These are phyloP conservation scores for Ceratorhiza oryzae-sativae DNA, from an alignment of 1,284 basidiomycete genomes.

Conservation along the genomic window DNA sequence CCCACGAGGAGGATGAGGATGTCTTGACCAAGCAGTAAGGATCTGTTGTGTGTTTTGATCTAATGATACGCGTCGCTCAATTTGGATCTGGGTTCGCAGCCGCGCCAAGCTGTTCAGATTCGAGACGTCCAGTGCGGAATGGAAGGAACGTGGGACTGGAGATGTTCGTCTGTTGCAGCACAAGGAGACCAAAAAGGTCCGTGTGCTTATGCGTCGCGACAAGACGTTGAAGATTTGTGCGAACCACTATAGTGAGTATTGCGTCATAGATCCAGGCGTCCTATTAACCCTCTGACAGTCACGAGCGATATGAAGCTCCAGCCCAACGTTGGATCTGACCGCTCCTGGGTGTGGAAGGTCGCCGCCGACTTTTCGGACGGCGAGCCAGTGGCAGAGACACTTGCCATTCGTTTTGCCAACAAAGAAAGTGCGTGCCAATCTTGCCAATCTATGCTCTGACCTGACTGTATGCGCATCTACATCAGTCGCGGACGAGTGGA, in stretches of 20 bases:
- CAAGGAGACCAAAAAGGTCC: constrained; percentile 89
- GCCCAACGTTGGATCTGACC: constrained; percentile 98
- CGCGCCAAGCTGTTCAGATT: constrained; percentile 99
- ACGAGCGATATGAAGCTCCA: constrained; percentile 91
- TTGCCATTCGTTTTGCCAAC: constrained; percentile 98
- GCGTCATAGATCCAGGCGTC: constrained; percentile 23
- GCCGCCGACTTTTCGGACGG: constrained; percentile 93
- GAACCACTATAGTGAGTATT: constrained; percentile 88
- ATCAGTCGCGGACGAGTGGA: constrained; percentile 87
- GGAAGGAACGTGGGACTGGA: constrained; percentile 97
- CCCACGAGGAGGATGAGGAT: constrained; percentile 94
- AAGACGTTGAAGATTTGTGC: constrained; percentile 99
- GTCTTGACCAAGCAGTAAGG: constrained; percentile 95
- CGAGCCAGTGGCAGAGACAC: constrained; percentile 88
- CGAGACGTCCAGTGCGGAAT: constrained; percentile 80
- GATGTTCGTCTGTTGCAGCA: constrained; percentile 89
- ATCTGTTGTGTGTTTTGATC: constrained; percentile 43
- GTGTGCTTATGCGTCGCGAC: constrained; percentile 99
- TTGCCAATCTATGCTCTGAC: background rate
- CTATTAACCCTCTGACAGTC: constrained; percentile 60
- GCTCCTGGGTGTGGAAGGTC: constrained; percentile 99
- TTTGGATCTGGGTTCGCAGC: constrained; percentile 57
- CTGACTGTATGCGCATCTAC: constrained; percentile 32
- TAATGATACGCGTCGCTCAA: constrained; percentile 45
- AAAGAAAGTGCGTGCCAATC: constrained; percentile 72